Conservation (phyloP, 108 stramenopile genomes). For the Fistulifera pelliculosa region DNA sequence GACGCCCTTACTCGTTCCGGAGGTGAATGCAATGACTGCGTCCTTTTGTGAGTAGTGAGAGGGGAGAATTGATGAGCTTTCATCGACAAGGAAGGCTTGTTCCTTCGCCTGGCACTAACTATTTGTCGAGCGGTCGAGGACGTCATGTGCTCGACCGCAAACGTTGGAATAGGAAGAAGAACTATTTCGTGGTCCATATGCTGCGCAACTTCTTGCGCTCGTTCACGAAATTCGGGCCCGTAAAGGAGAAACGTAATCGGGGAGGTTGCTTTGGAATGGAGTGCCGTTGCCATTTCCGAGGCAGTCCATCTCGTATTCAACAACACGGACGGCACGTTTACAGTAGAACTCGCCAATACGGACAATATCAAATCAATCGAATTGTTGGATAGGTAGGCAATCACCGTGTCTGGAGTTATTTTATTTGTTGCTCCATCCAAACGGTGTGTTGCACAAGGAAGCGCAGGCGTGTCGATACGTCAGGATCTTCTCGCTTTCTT, state of each 20-base stretch:
- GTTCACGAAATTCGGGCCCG: conserved; percentile 23
- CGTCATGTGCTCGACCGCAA: neutral
- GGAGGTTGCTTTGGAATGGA: conserved; percentile 12
- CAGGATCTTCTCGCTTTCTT: too few species aligned
- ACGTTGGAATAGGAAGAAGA: conserved; percentile 1
- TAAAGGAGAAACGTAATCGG: conserved; percentile 31
- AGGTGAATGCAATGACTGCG: conserved; percentile 73
- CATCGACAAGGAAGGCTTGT: neutral
- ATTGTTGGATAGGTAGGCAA: conserved; percentile 39
- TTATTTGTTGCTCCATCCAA: neutral
- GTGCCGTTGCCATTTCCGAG: conserved; percentile 42
- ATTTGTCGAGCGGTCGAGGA: neutral
- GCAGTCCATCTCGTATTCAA: conserved; percentile 72
- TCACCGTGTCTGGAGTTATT: conserved; percentile 7
- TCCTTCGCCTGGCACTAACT: neutral
- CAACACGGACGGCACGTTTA: conserved; percentile 15
- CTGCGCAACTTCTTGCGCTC: conserved; percentile 15
- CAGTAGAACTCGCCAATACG: conserved; percentile 31
- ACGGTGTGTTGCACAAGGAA: too few species aligned
- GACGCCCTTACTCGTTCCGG: conserved; percentile 58
- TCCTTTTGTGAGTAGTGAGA: conserved; percentile 15
- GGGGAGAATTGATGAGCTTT: neutral
- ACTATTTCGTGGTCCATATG: neutral
- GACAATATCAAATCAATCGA: conserved; percentile 52
- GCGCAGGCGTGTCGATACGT: too few species aligned